Conservation (phyloP, 768 basidiomycete species). For the Amanita brunnescens region DNA sequence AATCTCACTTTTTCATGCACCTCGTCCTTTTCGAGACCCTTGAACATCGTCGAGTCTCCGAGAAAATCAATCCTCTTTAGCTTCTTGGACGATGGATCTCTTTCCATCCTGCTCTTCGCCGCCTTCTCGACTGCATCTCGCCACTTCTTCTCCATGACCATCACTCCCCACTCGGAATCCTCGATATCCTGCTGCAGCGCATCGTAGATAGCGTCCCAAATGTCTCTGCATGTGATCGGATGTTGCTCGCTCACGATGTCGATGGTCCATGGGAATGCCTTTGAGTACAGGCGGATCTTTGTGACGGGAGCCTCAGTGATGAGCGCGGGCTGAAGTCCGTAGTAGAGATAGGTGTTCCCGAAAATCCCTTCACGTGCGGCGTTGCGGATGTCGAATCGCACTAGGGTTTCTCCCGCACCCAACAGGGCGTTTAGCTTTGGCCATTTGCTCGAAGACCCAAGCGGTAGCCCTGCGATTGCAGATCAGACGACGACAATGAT, state of each 20-base stretch:
- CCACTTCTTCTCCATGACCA: slow-evolving; percentile 32
- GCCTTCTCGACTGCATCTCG: slow-evolving; percentile 40
- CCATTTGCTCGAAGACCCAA: slow-evolving; percentile 1
- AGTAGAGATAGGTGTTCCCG: slow-evolving; percentile 31
- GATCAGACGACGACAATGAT: background rate
- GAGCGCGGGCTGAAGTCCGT: slow-evolving; percentile 28
- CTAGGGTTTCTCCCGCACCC: slow-evolving; percentile 39
- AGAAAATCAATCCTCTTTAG: slow-evolving; percentile 58
- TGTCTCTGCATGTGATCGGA: slow-evolving; percentile 38
- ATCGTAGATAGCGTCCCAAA: slow-evolving; percentile 47
- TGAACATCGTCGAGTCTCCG: slow-evolving; percentile 50
- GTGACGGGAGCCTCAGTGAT: slow-evolving; percentile 21
- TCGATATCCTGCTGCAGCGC: slow-evolving; percentile 44
- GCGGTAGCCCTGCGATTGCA: background rate
- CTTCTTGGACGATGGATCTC: slow-evolving; percentile 19
- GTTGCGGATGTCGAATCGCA: slow-evolving; percentile 42
- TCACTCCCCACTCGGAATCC: slow-evolving; percentile 64
- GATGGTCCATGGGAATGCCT: slow-evolving; percentile 58
- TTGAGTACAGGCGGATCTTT: slow-evolving; percentile 47
- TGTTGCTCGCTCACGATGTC: slow-evolving; percentile 34
- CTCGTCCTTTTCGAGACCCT: slow-evolving; percentile 52
- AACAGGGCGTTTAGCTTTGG: slow-evolving; percentile 46
- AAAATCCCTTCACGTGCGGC: slow-evolving; percentile 33
- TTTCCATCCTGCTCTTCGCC: slow-evolving; percentile 37
- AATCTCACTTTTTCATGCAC: slow-evolving; percentile 43